These are phyloP conservation scores for Vaccinium darrowii DNA, from an alignment of 148 eudicot species.

Conservation along the genomic window DNA sequence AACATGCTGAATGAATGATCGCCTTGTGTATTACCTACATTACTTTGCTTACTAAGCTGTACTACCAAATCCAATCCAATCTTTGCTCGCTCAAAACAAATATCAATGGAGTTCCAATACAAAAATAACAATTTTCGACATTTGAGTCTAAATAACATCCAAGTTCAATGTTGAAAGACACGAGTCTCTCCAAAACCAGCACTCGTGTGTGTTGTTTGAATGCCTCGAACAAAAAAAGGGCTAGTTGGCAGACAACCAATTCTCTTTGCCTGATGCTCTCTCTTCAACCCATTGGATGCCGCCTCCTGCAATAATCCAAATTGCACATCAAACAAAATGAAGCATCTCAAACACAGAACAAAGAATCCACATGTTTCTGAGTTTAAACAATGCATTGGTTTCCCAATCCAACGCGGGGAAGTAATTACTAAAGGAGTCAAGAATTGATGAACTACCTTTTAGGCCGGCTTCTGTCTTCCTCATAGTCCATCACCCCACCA, in stretches of 20 bases:
- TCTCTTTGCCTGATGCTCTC: constrained; percentile 16
- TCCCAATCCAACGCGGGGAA: not conserved
- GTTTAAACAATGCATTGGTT: not conserved
- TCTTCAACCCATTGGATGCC: constrained; percentile 60
- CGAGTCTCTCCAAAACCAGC: constrained; percentile 30
- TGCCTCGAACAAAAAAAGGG: constrained; percentile 37
- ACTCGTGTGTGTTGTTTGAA: constrained; percentile 22
- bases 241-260: constrained; percentile 25
- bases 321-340: constrained; percentile 4
- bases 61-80: constrained; percentile 10
- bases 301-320: constrained; percentile 60
- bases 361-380: not conserved
- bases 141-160: not conserved
- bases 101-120: constrained; percentile 11
- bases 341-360: not conserved
- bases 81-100: not conserved
- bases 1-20: not conserved
- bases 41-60: constrained; percentile 9
- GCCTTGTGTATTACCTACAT: not conserved
- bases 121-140: not conserved
- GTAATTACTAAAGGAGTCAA: not conserved
- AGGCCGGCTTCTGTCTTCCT: constrained; percentile 82
- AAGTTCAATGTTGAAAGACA: not conserved
- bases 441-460: constrained; percentile 61
- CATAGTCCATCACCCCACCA: constrained; percentile 96